A percentile compares a stretch with the other conserved stretches of the same genome.
phyloP scores from a whole-genome alignment of 345 rosid genomes.

The Hibiscus trionum region DNA sequence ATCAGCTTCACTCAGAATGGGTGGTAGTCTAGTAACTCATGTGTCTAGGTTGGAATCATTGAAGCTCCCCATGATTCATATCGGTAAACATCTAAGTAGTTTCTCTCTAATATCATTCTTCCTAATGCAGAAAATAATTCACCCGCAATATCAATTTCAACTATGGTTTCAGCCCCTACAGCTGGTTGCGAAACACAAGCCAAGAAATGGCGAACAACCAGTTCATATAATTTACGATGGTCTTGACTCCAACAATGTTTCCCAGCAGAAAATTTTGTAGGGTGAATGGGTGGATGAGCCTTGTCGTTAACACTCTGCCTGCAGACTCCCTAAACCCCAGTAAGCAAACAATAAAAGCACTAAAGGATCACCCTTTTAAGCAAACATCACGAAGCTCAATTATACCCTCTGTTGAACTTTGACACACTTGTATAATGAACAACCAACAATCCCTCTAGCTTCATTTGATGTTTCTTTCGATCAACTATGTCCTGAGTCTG shows the following conservation, averaged over 20 bases:
- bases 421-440: too few relatives aligned
- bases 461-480: too few relatives aligned
- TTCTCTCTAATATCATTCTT: slow-evolving; percentile 78
- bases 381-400: too few relatives aligned
- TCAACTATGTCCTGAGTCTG: too few relatives aligned
- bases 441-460: too few relatives aligned
- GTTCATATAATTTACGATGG: slow-evolving; percentile 77
- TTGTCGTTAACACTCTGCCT: too few relatives aligned
- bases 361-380: too few relatives aligned
- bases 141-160: slow-evolving; percentile 91
- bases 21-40: slow-evolving; percentile 90
- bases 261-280: slow-evolving; percentile 86
- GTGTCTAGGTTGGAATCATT: slow-evolving; percentile 87
- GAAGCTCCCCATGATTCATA: slow-evolving; percentile 99
- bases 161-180: slow-evolving; percentile 87
- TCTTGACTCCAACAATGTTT: slow-evolving; percentile 82
- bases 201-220: slow-evolving; percentile 93
- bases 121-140: slow-evolving; percentile 84
- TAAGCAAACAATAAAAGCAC: too few relatives aligned
- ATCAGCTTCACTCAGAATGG: slow-evolving; percentile 89
- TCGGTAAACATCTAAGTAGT: slow-evolving; percentile 86
- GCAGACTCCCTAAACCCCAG: too few relatives aligned
- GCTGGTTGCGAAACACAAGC: slow-evolving; percentile 99
- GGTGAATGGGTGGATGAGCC: slow-evolving; percentile 99
- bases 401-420: too few relatives aligned